Evolutionary conservation across 257 asterid genomes (phyloP).

Genomic region (Fraxinus cuspidata): DNA sequence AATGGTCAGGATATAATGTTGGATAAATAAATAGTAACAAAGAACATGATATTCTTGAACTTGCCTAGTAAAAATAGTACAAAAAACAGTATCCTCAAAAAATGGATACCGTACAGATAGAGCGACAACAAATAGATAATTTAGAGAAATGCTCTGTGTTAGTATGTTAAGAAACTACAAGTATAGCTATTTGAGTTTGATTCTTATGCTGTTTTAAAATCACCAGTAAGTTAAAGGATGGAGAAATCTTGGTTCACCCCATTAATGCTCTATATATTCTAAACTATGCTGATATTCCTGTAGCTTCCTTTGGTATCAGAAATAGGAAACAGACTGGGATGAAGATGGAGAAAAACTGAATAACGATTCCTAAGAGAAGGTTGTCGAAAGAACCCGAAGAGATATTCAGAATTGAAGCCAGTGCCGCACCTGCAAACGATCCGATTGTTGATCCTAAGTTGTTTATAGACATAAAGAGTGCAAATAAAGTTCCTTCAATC

Average conservation of each 20-base stretch:
- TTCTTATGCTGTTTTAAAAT: constrained; percentile 22
- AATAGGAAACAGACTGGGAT: constrained; percentile 65
- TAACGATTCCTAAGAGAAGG: constrained; percentile 55
- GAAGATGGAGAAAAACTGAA: constrained; percentile 68
- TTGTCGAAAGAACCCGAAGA: constrained; percentile 90
- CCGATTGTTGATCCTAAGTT: constrained; percentile 81
- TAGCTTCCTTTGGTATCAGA: constrained; percentile 87
- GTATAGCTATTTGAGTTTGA: constrained; percentile 5
- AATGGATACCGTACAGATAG: neutral
- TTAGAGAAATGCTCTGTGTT: neutral
- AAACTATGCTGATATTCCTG: constrained; percentile 75
- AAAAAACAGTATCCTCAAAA: neutral
- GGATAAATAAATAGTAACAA: neutral
- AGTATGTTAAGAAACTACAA: neutral
- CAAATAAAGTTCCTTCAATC: constrained; percentile 87
- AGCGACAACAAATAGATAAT: neutral
- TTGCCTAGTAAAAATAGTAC: neutral
- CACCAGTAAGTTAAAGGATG: constrained; percentile 13
- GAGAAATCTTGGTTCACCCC: constrained; percentile 8
- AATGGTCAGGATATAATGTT: too few relatives aligned
- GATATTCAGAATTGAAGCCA: constrained; percentile 71
- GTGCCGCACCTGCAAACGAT: constrained; percentile 78
- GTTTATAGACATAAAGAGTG: constrained; percentile 92
- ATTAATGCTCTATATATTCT: constrained; percentile 22
- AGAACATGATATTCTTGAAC: neutral